These are phyloP conservation scores for Salisapilia sapeloensis DNA, from an alignment of 352 stramenopile genomes.

Conservation along the genomic window DNA sequence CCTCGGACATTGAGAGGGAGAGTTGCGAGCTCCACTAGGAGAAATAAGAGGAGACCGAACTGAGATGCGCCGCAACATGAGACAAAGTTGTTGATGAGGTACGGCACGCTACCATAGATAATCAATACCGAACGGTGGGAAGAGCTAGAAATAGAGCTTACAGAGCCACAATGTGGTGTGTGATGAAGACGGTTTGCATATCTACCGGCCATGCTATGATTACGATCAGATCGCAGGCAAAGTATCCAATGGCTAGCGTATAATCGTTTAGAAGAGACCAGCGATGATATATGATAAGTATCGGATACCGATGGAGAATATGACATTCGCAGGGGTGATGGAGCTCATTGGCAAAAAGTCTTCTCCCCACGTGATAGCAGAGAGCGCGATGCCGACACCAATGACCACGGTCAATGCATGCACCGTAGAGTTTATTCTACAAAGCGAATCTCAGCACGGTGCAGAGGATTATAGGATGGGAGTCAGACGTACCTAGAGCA, in stretches of 20 bases:
- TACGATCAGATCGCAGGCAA: constrained; percentile 63
- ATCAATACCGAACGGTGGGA: background rate
- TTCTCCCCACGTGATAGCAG: constrained; percentile 36
- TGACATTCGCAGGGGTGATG: constrained; percentile 52
- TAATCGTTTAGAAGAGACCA: constrained; percentile 4
- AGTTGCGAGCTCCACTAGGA: constrained; percentile 67
- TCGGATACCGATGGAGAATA: constrained; percentile 60
- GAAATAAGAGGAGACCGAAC: constrained; percentile 57
- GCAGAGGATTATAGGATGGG: background rate
- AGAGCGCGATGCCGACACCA: constrained; percentile 44
- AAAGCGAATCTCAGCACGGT: background rate
- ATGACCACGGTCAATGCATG: constrained; percentile 45
- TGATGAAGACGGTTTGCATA: constrained; percentile 64
- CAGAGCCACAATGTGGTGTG: constrained; percentile 66
- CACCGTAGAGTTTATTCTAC: constrained; percentile 67
- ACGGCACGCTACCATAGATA: constrained; percentile 26
- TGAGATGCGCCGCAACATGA: constrained; percentile 61
- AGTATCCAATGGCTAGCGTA: constrained; percentile 68
- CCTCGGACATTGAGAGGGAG: constrained; percentile 56
- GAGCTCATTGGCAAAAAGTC: constrained; percentile 59
- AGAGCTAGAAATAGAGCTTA: constrained; percentile 10
- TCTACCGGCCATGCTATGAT: constrained; percentile 59
- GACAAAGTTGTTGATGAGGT: constrained; percentile 79
- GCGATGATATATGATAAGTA: background rate
- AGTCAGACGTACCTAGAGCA: constrained; percentile 37